phyloP scores from a whole-genome alignment of 768 basidiomycete species.

The Candolleomyces efflorescens region DNA sequence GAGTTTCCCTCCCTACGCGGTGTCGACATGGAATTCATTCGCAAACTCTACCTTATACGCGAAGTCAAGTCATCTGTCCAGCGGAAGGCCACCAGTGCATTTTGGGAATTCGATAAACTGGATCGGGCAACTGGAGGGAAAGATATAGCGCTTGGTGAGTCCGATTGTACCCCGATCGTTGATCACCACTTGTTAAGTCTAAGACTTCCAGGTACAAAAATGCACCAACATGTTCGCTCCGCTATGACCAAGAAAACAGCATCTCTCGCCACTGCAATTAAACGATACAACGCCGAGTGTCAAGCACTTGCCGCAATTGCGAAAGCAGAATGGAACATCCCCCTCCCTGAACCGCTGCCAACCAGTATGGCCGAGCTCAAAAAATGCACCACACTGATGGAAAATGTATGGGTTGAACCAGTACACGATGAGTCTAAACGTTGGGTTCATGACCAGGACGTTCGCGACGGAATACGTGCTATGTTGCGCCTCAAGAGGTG shows the following conservation, averaged over 20 bases:
- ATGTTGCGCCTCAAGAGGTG: neutral
- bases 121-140: slow-evolving; percentile 27
- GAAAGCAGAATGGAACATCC: slow-evolving; percentile 21
- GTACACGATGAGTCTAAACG: neutral
- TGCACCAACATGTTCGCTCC: slow-evolving; percentile 21
- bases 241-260: slow-evolving; percentile 27
- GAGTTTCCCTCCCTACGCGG: slow-evolving; percentile 26
- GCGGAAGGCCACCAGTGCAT: slow-evolving; percentile 26
- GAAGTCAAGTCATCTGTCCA: slow-evolving; percentile 37
- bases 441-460: neutral
- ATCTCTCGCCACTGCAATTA: slow-evolving; percentile 23
- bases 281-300: slow-evolving; percentile 16
- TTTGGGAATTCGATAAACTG: slow-evolving; percentile 33
- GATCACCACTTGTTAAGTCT: neutral
- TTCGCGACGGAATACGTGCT: neutral
- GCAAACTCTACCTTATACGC: slow-evolving; percentile 26
- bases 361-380: slow-evolving; percentile 22
- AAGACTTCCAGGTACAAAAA: slow-evolving; percentile 19
- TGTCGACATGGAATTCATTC: slow-evolving; percentile 25
- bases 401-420: slow-evolving; percentile 31
- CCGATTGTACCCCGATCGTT: neutral
- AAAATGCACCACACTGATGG: slow-evolving; percentile 23
- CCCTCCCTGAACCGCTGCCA: slow-evolving; percentile 27
- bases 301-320: slow-evolving; percentile 17
- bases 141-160: slow-evolving; percentile 28